Evolutionary conservation across 768 basidiomycete species (phyloP).

Genomic region (Suillus bovinus): DNA sequence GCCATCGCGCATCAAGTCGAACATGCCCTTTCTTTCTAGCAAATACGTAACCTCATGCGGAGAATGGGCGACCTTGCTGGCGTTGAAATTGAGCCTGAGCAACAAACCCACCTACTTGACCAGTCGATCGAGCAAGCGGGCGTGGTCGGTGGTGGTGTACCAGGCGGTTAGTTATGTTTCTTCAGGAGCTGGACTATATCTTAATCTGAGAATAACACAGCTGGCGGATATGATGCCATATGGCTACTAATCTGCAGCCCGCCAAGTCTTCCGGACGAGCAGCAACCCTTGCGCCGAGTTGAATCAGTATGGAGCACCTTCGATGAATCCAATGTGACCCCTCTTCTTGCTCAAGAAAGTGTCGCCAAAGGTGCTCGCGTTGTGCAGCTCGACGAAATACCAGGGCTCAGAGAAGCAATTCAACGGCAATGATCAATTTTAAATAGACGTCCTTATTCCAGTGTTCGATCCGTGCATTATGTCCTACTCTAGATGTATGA

Average conservation of each 20-base stretch:
- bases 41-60: constrained; percentile 78
- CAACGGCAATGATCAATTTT: constrained; percentile 18
- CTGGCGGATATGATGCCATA: constrained; percentile 96
- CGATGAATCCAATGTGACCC: constrained; percentile 64
- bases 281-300: constrained; percentile 55
- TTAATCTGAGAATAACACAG: constrained; percentile 41
- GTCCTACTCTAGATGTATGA: constrained; percentile 18
- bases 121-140: constrained; percentile 75
- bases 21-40: constrained; percentile 40
- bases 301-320: constrained; percentile 71
- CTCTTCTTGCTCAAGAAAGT: constrained; percentile 72
- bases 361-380: constrained; percentile 61
- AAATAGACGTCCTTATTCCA: neutral
- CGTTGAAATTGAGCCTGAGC: constrained; percentile 88
- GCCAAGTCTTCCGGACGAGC: constrained; percentile 39
- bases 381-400: constrained; percentile 57
- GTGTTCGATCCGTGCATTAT: neutral
- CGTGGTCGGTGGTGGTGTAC: constrained; percentile 92
- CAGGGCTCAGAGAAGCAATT: constrained; percentile 50
- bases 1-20: neutral
- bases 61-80: constrained; percentile 72
- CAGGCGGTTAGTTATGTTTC: constrained; percentile 69
- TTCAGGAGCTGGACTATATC: constrained; percentile 3
- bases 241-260: constrained; percentile 87
- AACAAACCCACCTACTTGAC: constrained; percentile 85